phyloP scores from a whole-genome alignment of 352 stramenopile species.

The Globisporangium emineosum region DNA sequence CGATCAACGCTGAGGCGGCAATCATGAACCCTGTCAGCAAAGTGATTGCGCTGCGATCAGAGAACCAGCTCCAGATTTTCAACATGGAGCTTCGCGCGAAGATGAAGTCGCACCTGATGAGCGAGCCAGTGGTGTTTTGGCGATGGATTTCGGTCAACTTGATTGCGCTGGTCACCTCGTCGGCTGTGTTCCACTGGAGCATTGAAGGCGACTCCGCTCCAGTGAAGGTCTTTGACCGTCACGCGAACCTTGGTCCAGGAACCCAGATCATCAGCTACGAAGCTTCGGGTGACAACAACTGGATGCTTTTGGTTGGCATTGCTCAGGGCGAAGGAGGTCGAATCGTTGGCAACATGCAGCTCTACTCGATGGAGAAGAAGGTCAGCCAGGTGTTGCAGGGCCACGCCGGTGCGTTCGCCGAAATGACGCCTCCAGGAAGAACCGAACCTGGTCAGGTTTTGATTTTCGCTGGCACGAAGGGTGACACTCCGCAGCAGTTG shows the following conservation, averaged over 20 bases:
- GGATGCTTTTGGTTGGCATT: slow-evolving; percentile 98
- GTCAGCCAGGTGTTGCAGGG: slow-evolving; percentile 98
- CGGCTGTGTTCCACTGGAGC: slow-evolving; percentile 98
- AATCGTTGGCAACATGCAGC: slow-evolving; percentile 98
- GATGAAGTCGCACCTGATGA: slow-evolving; percentile 95
- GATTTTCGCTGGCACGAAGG: slow-evolving; percentile 84
- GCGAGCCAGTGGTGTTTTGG: slow-evolving; percentile 97
- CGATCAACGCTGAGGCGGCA: slow-evolving; percentile 98
- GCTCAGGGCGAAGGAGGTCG: slow-evolving; percentile 91
- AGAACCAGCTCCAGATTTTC: slow-evolving; percentile 98
- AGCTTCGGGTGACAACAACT: slow-evolving; percentile 96
- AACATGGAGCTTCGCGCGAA: slow-evolving; percentile 99
- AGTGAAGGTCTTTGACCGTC: slow-evolving; percentile 97
- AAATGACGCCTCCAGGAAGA: slow-evolving; percentile 94
- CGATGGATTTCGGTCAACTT: slow-evolving; percentile 97
- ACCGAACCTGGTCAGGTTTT: slow-evolving; percentile 89
- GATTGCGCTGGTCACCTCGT: slow-evolving; percentile 96
- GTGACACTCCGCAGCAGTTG: slow-evolving; percentile 76
- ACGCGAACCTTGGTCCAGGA: slow-evolving; percentile 90
- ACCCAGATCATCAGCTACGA: slow-evolving; percentile 99
- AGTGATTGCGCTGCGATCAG: slow-evolving; percentile 82
- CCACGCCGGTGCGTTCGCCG: slow-evolving; percentile 96
- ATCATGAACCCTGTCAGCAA: slow-evolving; percentile 99
- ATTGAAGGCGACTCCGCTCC: slow-evolving; percentile 92
- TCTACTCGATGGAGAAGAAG: slow-evolving; percentile 98